phyloP scores from a whole-genome alignment of 148 eudicot genomes.

The Cornus suecica region DNA sequence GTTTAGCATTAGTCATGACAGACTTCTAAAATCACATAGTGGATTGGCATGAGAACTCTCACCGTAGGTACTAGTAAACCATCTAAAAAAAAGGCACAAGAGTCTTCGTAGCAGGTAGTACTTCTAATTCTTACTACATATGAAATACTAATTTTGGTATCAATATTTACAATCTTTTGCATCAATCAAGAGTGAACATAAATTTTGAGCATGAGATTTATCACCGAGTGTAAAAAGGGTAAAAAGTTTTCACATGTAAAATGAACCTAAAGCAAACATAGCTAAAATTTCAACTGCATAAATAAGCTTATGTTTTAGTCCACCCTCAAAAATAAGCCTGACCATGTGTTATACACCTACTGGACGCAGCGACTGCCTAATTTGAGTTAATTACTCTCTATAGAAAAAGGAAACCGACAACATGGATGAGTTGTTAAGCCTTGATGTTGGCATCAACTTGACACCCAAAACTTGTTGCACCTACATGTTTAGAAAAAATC shows the following conservation, averaged over 20 bases:
- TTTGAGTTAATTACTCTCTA: not conserved
- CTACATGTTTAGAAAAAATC: not conserved
- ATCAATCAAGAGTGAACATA: not conserved
- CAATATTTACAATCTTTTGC: not conserved
- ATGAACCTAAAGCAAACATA: not conserved
- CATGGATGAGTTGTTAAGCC: constrained; percentile 1
- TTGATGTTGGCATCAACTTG: not conserved
- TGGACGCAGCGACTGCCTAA: not conserved
- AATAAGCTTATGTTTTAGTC: not conserved
- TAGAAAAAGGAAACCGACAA: constrained; percentile 8
- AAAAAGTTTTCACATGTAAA: not conserved
- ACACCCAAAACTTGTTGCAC: not conserved
- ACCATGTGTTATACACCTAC: not conserved
- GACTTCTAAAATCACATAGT: not conserved
- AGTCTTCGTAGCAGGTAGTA: not conserved
- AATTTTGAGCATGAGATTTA: not conserved
- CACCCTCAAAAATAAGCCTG: not conserved
- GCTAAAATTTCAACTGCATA: not conserved
- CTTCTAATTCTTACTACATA: not conserved
- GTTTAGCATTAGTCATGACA: not conserved
- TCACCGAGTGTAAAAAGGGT: not conserved
- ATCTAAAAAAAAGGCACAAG: not conserved
- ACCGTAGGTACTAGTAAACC: not conserved
- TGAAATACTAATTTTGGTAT: not conserved
- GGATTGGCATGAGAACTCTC: not conserved